These are phyloP conservation scores for Mariannaea sp. DNA, from an alignment of 2,329 filamentous ascomycete genomes.

Conservation along the genomic window DNA sequence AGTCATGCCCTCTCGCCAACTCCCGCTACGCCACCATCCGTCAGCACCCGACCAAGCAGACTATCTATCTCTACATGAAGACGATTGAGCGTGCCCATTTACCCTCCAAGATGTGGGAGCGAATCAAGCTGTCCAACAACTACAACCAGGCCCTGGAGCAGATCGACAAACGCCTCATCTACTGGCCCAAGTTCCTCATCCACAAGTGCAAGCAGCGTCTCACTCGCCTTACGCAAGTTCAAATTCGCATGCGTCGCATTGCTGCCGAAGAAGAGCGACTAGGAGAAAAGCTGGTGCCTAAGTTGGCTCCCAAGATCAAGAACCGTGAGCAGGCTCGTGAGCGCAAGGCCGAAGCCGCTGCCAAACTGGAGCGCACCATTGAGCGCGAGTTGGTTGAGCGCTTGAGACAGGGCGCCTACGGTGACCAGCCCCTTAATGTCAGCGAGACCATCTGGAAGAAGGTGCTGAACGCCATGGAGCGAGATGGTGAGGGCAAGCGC, in stretches of 20 bases:
- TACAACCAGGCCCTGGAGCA: conserved; percentile 88
- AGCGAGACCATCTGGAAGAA: conserved; percentile 97
- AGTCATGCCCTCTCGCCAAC: conserved; percentile 90
- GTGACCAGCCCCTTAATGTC: conserved; percentile 91
- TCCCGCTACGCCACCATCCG: conserved; percentile 91
- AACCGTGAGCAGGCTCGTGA: conserved; percentile 76
- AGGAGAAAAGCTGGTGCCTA: conserved; percentile 86
- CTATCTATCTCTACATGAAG: conserved; percentile 96
- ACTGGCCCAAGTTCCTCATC: conserved; percentile 91
- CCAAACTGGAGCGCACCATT: conserved; percentile 94
- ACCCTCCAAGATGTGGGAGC: conserved; percentile 93
- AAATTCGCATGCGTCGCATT: conserved; percentile 77
- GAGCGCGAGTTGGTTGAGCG: conserved; percentile 93
- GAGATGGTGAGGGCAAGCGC: conserved; percentile 78
- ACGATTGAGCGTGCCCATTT: conserved; percentile 86
- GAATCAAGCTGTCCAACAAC: conserved; percentile 86
- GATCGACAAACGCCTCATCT: conserved; percentile 83
- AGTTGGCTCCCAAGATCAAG: conserved; percentile 87
- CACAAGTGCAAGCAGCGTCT: conserved; percentile 98
- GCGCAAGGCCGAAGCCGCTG: conserved; percentile 77
- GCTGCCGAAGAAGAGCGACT: conserved; percentile 88
- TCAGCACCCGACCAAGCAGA: conserved; percentile 77
- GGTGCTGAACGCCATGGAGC: conserved; percentile 88
- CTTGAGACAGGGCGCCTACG: conserved; percentile 89
- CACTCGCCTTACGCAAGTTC: conserved; percentile 89